Percentiles rank a stretch among this genome's conserved stretches.
phyloP scores from a whole-genome alignment of 371 early-diverging fungal species.

The Mortierella sp. region DNA sequence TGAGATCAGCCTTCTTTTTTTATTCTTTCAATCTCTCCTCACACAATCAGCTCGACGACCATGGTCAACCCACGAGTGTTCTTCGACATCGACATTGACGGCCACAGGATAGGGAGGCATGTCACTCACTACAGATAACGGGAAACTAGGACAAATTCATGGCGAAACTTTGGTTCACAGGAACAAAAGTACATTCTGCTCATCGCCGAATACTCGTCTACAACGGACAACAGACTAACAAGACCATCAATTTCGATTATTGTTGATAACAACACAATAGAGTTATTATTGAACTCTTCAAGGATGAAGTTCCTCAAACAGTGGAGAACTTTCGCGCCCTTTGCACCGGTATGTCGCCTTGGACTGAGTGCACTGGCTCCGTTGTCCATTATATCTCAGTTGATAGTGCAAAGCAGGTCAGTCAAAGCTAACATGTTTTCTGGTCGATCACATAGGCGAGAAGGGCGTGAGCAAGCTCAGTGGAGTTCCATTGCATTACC shows the following conservation, averaged over 20 bases:
- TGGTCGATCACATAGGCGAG: slow-evolving; percentile 61
- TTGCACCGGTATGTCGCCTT: slow-evolving; percentile 70
- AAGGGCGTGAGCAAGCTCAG: slow-evolving; percentile 80
- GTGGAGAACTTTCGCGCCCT: slow-evolving; percentile 97
- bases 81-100: slow-evolving; percentile 79
- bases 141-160: not conserved
- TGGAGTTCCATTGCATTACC: slow-evolving; percentile 74
- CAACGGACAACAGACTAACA: not conserved
- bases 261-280: slow-evolving; percentile 47
- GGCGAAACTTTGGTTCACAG: not conserved
- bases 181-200: not conserved
- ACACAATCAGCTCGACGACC: not conserved
- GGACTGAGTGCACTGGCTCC: not conserved
- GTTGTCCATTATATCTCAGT: not conserved
- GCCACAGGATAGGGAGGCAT: slow-evolving; percentile 56
- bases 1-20: not conserved
- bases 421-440: not conserved
- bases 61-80: slow-evolving; percentile 76
- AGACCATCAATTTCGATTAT: not conserved
- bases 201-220: not conserved
- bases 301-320: slow-evolving; percentile 96
- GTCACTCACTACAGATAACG: not conserved
- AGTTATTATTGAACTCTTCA: slow-evolving; percentile 94
- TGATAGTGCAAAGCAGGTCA: not conserved
- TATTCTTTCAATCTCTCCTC: not conserved